A percentile compares a stretch with the other conserved stretches of the same genome.
These are phyloP conservation scores for Pseudogymnoascus sp. DNA, from an alignment of 2,329 filamentous ascomycete genomes.

Conservation along the genomic window DNA sequence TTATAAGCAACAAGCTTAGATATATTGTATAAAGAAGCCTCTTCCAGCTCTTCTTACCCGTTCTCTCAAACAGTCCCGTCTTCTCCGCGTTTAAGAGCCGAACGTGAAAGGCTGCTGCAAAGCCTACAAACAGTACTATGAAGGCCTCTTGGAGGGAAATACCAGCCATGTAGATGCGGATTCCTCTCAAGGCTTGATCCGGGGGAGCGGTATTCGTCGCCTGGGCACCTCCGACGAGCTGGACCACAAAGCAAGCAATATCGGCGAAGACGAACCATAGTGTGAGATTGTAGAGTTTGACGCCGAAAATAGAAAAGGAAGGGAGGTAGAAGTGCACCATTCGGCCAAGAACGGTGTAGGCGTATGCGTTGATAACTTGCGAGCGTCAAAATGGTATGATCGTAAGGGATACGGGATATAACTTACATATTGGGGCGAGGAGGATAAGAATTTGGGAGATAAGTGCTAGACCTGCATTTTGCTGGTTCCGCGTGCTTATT, in stretches of 20 bases:
- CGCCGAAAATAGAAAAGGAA: conserved; percentile 26
- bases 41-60: conserved; percentile 20
- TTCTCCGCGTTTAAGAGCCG: conserved; percentile 17
- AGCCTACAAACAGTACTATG: not conserved
- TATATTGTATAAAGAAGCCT: conserved; percentile 10
- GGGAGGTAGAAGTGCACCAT: conserved; percentile 28
- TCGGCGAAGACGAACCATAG: conserved; percentile 38
- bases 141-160: not conserved
- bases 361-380: conserved; percentile 24
- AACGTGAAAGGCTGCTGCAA: conserved; percentile 31
- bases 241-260: conserved; percentile 37
- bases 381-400: not conserved
- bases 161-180: conserved; percentile 8
- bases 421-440: conserved; percentile 17
- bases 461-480: conserved; percentile 25
- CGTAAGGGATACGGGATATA: not conserved
- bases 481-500: conserved; percentile 32
- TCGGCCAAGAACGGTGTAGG: conserved; percentile 23
- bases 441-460: conserved; percentile 34
- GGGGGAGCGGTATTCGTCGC: conserved; percentile 23
- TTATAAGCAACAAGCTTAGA: not conserved
- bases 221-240: conserved; percentile 33
- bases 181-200: conserved; percentile 22
- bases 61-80: conserved; percentile 16
- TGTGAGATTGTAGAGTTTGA: conserved; percentile 32